These are phyloP conservation scores for Umbelopsis sp. DNA, from an alignment of 192 early-diverging fungal species.

Conservation along the genomic window DNA sequence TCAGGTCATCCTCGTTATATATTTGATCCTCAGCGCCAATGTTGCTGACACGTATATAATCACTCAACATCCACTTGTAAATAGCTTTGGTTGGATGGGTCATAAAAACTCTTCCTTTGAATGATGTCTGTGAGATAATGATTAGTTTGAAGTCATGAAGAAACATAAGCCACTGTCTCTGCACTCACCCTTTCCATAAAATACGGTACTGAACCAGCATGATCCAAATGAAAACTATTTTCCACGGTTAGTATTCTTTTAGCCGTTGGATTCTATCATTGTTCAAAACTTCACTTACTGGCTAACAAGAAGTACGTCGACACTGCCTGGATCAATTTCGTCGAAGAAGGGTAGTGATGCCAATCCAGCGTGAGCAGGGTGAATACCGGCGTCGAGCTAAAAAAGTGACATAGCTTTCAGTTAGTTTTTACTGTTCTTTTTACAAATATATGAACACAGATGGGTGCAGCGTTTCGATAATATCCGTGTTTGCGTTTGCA, in stretches of 20 bases:
- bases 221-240: constrained; percentile 93
- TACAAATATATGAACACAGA: no score
- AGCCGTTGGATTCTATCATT: background rate
- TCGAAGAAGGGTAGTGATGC: constrained; percentile 95
- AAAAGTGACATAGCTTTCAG: background rate
- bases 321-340: constrained; percentile 83
- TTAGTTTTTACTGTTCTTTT: no score
- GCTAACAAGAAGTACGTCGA: constrained; percentile 92
- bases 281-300: constrained; percentile 61
- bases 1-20: constrained; percentile 89
- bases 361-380: constrained; percentile 91
- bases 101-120: constrained; percentile 97
- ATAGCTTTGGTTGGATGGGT: constrained; percentile 99
- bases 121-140: constrained; percentile 69
- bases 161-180: background rate
- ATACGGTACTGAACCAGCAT: constrained; percentile 95
- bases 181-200: constrained; percentile 85
- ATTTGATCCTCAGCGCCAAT: constrained; percentile 78
- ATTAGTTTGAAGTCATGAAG: background rate
- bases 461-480: no score
- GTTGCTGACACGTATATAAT: constrained; percentile 91
- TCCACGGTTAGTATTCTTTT: background rate
- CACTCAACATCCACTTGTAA: constrained; percentile 93
- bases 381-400: constrained; percentile 94
- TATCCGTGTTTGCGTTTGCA: background rate